Evolutionary conservation across 495 filamentous ascomycete species (phyloP), one percentile per base, ranked within the genome.

Genomic region (Glonium stellatum): DNA sequence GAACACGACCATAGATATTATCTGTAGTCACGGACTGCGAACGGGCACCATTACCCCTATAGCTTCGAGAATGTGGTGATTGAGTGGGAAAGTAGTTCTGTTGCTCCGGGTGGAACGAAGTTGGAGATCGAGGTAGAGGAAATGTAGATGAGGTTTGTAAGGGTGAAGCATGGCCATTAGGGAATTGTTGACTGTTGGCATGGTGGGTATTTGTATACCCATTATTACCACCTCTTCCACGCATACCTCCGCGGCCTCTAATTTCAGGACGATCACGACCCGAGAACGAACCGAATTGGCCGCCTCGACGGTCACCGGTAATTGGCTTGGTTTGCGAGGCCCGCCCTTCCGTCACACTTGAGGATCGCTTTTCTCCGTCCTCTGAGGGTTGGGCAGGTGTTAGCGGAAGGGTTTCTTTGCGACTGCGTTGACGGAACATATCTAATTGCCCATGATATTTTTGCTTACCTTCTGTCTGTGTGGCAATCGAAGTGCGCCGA

Each of bases 11-110:
- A 60, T 72, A 74, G 50, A 67, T 60, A 42, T 54, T 58, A 2
- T 73, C 71, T 18, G 63, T 63, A 18, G 70, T 66, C 37, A 71
- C 66, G 2, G 72, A 72, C 44, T 72, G 71, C 25, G 71, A 62
- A 22, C 72, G 68, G 22, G 58, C 57, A 0, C 60, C 59, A 35
- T 68, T 62, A 18, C 63, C 62, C 6, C 70, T 57, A 37, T 49
- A 67, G 22, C 50, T 53, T 9, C 64, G 64, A 25, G 61, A 21
- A 12, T 36, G 49, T n/a, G 34, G 51, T 27, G 61, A 19, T 15
- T 42, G 41, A 50, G 58, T 25, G 1, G 49, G 31, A 39, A 64
- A 64, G 34, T 39, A 64, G n/a, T 48, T 53, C 37, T 62, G 61
- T 11, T 44, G 65, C 60, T 63, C 64, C 15, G 48, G 70, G 55